Base-by-base conservation (phyloP, 768 basidiomycete species). In the Leccinum arenicola region DNA sequence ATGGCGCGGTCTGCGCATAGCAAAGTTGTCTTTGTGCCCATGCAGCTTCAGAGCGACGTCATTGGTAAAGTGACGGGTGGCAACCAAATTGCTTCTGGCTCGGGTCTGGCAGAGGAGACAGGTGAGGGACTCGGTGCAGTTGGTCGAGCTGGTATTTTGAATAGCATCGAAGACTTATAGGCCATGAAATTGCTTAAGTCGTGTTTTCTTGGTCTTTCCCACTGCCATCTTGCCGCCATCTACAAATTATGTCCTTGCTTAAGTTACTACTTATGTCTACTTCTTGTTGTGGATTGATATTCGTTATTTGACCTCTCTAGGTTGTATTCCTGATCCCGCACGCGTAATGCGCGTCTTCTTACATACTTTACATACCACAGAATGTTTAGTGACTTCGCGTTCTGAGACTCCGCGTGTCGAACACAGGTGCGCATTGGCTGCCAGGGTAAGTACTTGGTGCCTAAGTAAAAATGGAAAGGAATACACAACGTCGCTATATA, bases 11-110 rank as follows among this genome's bases (percentile, higher is more conserved):
- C 84, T 15, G 85, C 89, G n/a, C 80, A 82, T 64, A 86, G 83
- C 81, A 98, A 98, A 74, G 93, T 96, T 65, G 82, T 98, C 57
- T 97, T 98, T 66, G 95, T 95, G 31, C 93, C 91, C 12, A 94
- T 94, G 92, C 89, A 93, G 63, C 80, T 92, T 23, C 91, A 92
- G 73, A 88, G 81, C 66, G 89, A 93, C 63, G 74, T 91, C 33
- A 75, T 76, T 23, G 78, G 78, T 47, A 83, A 87, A 61, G 65
- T 87, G 49, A 57, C 60, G 2, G 49, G 61, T 48, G 40, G 56
- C 29, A 66, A 70, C 61, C 53, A 68, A 52, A 14, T 62, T 17
- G 56, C 66, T 49, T 64, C 68, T n/a, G 68, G 70, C 9, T 64
- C 67, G 10, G 69, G 64, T 10, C 19, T 73, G 10, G 61, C 59